A percentile compares a stretch with the other conserved stretches of the same genome.
Conservation (phyloP, 1,139 yeast genomes). For the Sugiyamaella japonica region DNA sequence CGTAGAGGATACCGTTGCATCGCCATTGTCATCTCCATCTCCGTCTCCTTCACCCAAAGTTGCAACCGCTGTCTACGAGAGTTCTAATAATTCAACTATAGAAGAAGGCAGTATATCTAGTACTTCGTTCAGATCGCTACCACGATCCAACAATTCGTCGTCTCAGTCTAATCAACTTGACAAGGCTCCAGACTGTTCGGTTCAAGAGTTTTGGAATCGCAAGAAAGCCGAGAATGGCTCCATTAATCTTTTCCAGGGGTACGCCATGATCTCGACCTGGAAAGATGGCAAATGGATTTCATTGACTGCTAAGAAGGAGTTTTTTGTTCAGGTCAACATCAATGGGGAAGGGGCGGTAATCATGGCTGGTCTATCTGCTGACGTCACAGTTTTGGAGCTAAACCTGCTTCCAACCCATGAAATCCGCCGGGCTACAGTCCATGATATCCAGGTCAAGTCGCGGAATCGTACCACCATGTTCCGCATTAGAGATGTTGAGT, state of each 20-base stretch:
- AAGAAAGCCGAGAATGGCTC: conserved; percentile 11
- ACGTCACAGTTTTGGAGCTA: conserved; percentile 20
- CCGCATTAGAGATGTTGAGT: conserved; percentile 31
- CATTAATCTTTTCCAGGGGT: conserved; percentile 25
- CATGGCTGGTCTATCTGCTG: conserved; percentile 17
- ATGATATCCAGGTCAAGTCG: conserved; percentile 36
- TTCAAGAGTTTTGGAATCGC: conserved; percentile 19
- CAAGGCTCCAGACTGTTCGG: conserved; percentile 15
- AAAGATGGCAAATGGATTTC: conserved; percentile 27
- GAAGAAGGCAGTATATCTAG: conserved; percentile 20
- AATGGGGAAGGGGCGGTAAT: conserved; percentile 31
- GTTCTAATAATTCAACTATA: conserved; percentile 19
- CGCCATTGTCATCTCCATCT: no score
- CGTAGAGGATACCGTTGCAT: no score
- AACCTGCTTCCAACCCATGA: conserved; percentile 27
- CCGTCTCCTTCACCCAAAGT: conserved; percentile 1
- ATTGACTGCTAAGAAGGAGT: conserved; percentile 21
- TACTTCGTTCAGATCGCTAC: conserved; percentile 18
- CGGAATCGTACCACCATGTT: conserved; percentile 34
- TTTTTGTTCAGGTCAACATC: conserved; percentile 26
- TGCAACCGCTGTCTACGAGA: conserved; percentile 19
- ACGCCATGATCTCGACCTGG: conserved; percentile 29
- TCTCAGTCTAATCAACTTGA: conserved; percentile 12
- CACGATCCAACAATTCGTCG: conserved; percentile 17
- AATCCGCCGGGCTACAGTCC: conserved; percentile 32